These are phyloP conservation scores for Brassica incana DNA, from an alignment of 345 rosid species.

Conservation along the genomic window DNA sequence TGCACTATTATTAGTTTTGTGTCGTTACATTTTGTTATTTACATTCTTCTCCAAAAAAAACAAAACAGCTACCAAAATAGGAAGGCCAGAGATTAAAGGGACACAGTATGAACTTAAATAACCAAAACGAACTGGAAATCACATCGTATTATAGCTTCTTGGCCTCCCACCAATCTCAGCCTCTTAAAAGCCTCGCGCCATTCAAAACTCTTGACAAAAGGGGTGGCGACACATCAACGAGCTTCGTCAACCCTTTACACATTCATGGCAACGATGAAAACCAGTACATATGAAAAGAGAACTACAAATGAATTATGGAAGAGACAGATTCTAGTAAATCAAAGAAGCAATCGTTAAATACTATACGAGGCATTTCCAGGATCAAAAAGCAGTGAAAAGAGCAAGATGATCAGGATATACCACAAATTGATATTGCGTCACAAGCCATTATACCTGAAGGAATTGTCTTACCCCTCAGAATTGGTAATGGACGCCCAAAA, in stretches of 20 bases:
- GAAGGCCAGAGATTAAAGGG: too few relatives aligned
- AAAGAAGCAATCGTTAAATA: not conserved
- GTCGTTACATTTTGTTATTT: not conserved
- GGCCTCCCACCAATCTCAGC: not conserved
- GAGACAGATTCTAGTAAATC: not conserved
- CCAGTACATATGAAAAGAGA: not conserved
- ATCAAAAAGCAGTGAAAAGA: conserved; percentile 43
- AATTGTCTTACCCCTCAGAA: conserved; percentile 57
- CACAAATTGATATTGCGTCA: conserved; percentile 56
- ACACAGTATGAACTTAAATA: too few relatives aligned
- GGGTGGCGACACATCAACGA: not conserved
- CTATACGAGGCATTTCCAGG: conserved; percentile 72
- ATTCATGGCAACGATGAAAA: not conserved
- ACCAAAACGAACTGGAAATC: not conserved
- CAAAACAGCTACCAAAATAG: not conserved
- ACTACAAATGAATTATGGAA: not conserved
- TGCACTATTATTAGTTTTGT: too few relatives aligned
- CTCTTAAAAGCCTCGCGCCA: not conserved
- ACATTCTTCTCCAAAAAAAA: not conserved
- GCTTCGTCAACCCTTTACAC: not conserved
- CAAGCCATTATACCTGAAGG: conserved; percentile 83
- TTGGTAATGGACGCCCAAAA: conserved; percentile 71
- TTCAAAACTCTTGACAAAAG: not conserved
- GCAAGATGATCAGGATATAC: conserved; percentile 74
- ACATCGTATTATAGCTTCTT: not conserved